Base-by-base conservation (phyloP, 225 moss, liverwort and hornwort genomes). In the Physcomitrellopsis africana region DNA sequence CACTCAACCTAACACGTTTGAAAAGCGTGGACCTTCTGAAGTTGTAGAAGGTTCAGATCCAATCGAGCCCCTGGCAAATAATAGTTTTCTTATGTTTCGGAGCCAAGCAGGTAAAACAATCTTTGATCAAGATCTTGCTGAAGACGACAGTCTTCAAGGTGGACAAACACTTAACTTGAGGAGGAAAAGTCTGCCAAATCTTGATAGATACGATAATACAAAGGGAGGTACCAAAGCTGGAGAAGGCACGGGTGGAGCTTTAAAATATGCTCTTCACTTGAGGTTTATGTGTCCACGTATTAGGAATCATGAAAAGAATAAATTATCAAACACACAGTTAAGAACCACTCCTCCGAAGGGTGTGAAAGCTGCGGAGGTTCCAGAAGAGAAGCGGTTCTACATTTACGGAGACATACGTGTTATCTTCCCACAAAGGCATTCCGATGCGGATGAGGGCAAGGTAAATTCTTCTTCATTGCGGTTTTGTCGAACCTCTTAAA, bases 401-500 rank as follows among this genome's bases (percentile, higher is more conserved):
- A 89, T 99, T 0, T 94, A 95, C 47, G 94, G 94, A 44, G 94
- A 99, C 71, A 84, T 99, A 7, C 90, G 97, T 24, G 97, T 93
- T 7, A 93, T 99, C 74, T 99, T 99, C 76, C 97, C 97, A 51
- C 97, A 93, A 68, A 87, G 97, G 47, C 97, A 93, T 65, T 93
- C 97, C 10, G 97, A 99, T 82, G 91, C 97, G 16, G 92, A 93
- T 75, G 97, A 99, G 79, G 97, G 97, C 60, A 94, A 94, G 96
- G 96, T 96, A 93, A 76, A 48, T 61, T 24, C 68, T 51, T 46
- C 32, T 37, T 37, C 32, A 0, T 37, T 37, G 5, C 32, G 32
- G 4, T 37, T 51, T 64, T 42, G 7, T 80, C 60, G 32, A 41
- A 32, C 11, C 10, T 59, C 24, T 60, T 45, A 22, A 51, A 51